Conservation (phyloP, 257 asterid genomes). For the Vinca minor region DNA sequence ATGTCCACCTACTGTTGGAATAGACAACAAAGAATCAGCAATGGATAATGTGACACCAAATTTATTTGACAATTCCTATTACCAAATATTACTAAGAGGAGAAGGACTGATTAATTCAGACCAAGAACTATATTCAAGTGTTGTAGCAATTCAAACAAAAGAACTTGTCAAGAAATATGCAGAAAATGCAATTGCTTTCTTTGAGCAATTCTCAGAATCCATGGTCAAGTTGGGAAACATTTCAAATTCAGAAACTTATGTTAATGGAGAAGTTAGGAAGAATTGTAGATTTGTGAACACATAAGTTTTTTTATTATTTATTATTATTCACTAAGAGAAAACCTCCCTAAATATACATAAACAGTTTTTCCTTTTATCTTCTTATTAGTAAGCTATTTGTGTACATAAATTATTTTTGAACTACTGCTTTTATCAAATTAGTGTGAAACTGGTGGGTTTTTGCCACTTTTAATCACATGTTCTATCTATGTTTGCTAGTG, state of each 20-base stretch:
- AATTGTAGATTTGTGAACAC: conserved; percentile 83
- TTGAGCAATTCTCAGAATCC: conserved; percentile 70
- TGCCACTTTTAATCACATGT: too few relatives aligned
- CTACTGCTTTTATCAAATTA: too few relatives aligned
- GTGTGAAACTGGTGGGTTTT: too few relatives aligned
- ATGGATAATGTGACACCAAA: conserved; percentile 65
- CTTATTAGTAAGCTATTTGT: too few relatives aligned
- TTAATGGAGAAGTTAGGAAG: conserved; percentile 74
- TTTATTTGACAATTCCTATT: conserved; percentile 69
- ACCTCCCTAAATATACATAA: too few relatives aligned
- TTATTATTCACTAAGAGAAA: too few relatives aligned
- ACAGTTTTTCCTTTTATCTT: too few relatives aligned
- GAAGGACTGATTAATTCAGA: conserved; percentile 72
- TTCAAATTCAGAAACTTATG: conserved; percentile 51
- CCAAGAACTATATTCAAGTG: conserved; percentile 67
- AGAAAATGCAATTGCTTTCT: conserved; percentile 53
- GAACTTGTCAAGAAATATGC: conserved; percentile 61
- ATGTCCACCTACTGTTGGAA: conserved; percentile 45
- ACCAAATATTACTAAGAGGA: conserved; percentile 49
- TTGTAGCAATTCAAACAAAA: conserved; percentile 49
- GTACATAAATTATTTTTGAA: too few relatives aligned
- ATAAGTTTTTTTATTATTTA: conserved; percentile 23
- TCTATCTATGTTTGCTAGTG: too few relatives aligned
- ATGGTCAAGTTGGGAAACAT: conserved; percentile 87
- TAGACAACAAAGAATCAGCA: conserved; percentile 59